A percentile compares a stretch with the other conserved stretches of the same genome.
Conservation (phyloP, 306 rosid species). For the Hippophae rhamnoides region DNA sequence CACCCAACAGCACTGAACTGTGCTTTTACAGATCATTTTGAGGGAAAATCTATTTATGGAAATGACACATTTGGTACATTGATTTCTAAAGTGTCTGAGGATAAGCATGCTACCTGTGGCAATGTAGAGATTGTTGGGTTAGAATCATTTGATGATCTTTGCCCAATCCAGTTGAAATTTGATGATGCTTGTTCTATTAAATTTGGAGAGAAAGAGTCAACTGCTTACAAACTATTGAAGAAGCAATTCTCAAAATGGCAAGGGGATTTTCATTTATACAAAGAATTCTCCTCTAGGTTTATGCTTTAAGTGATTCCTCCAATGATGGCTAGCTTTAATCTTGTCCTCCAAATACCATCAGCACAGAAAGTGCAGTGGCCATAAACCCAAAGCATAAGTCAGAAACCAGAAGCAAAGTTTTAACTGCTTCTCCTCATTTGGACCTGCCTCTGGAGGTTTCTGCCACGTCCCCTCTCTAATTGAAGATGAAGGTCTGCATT, state of each 20-base stretch:
- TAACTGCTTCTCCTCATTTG: too few species aligned
- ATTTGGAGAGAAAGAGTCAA: slow-evolving; percentile 20
- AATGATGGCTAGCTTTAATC: too few species aligned
- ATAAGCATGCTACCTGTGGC: slow-evolving; percentile 13
- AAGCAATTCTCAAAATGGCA: slow-evolving; percentile 45
- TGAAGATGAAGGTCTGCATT: too few species aligned
- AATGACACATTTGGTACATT: slow-evolving; percentile 8
- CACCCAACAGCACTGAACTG: slow-evolving; percentile 4
- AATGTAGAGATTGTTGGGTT: slow-evolving; percentile 18
- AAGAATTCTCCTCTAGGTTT: slow-evolving; percentile 25
- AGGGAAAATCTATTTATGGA: slow-evolving; percentile 4
- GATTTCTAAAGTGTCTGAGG: slow-evolving; percentile 3
- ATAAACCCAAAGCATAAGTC: too few species aligned
- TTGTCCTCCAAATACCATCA: too few species aligned
- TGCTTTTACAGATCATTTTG: background rate
- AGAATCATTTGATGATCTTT: slow-evolving; percentile 44
- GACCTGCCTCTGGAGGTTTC: too few species aligned
- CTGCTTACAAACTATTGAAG: slow-evolving; percentile 26
- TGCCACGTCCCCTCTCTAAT: too few species aligned
- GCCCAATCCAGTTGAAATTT: slow-evolving; percentile 36
- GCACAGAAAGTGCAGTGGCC: too few species aligned
- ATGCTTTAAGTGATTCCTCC: too few species aligned
- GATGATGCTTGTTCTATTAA: slow-evolving; percentile 22
- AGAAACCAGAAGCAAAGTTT: too few species aligned
- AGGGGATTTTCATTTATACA: slow-evolving; percentile 20